A percentile compares a stretch with the other conserved stretches of the same genome.
phyloP scores from a whole-genome alignment of 2,329 filamentous ascomycete genomes.

The Cytospora mali region DNA sequence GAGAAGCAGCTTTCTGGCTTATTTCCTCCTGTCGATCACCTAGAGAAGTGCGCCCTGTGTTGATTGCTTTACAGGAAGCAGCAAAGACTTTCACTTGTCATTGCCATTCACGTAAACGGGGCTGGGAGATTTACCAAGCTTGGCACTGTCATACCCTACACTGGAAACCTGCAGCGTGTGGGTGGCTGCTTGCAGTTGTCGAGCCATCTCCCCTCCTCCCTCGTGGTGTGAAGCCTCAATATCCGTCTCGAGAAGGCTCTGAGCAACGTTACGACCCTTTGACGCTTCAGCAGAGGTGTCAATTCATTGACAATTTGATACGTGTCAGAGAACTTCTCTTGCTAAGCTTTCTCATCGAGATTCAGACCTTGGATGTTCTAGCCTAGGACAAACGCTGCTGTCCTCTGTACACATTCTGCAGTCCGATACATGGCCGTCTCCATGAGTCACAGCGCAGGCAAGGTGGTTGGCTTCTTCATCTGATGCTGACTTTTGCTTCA shows the following conservation, averaged over 20 bases:
- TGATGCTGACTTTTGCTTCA: not conserved
- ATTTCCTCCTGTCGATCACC: not conserved
- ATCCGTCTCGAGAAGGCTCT: not conserved
- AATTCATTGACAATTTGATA: not conserved
- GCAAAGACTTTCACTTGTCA: not conserved
- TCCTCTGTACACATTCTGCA: not conserved
- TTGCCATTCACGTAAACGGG: not conserved
- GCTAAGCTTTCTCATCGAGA: not conserved
- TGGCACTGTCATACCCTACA: not conserved
- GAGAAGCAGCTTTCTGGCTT: not conserved
- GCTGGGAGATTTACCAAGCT: not conserved
- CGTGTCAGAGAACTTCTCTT: not conserved
- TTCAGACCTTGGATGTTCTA: not conserved
- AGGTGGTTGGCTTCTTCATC: not conserved
- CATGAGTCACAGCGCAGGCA: not conserved
- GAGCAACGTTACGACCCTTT: not conserved
- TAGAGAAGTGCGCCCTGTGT: too few species aligned
- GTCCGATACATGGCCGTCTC: not conserved
- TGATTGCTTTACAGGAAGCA: not conserved
- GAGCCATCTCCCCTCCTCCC: not conserved
- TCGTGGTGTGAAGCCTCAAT: not conserved
- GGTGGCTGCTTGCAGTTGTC: not conserved
- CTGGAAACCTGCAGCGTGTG: not conserved
- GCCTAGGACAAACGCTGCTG: not conserved
- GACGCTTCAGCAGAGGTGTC: not conserved